phyloP scores from a whole-genome alignment of 2,329 filamentous ascomycete species.

The Trichoderma afroharzianum region DNA sequence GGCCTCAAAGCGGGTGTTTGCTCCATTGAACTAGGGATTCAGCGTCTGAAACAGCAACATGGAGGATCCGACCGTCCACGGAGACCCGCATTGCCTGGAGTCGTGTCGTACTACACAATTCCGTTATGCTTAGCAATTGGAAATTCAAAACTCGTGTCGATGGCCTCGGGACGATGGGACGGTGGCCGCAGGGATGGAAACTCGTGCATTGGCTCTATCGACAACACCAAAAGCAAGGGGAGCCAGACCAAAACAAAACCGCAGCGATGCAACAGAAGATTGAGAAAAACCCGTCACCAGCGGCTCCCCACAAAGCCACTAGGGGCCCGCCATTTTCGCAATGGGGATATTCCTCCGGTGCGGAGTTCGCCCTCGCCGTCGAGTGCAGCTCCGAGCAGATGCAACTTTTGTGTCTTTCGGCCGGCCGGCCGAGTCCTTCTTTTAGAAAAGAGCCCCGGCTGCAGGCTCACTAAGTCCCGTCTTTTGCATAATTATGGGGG shows the following conservation, averaged over 20 bases:
- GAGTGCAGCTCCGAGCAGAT: not conserved
- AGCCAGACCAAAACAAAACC: not conserved
- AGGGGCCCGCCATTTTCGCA: constrained; percentile 10
- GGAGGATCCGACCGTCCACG: not conserved
- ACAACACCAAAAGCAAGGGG: not conserved
- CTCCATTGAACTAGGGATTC: constrained; percentile 9
- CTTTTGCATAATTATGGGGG: constrained; percentile 1
- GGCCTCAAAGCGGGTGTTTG: constrained; percentile 10
- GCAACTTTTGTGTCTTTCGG: not conserved
- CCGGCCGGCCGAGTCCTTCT: constrained; percentile 6
- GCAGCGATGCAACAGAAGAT: not conserved
- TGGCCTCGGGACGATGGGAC: not conserved
- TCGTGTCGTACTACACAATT: not conserved
- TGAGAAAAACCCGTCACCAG: not conserved
- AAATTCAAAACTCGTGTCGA: not conserved
- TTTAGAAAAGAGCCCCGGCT: constrained; percentile 13
- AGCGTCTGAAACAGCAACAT: constrained; percentile 1
- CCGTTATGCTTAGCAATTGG: not conserved
- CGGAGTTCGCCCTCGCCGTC: constrained; percentile 11
- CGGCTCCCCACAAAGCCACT: constrained; percentile 6
- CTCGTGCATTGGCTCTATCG: not conserved
- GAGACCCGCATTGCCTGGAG: not conserved
- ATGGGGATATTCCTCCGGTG: constrained; percentile 16
- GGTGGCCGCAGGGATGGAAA: not conserved
- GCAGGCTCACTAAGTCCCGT: not conserved